Evolutionary conservation across 1,284 basidiomycete genomes (phyloP).

Genomic region (Trichosporon inkin): DNA sequence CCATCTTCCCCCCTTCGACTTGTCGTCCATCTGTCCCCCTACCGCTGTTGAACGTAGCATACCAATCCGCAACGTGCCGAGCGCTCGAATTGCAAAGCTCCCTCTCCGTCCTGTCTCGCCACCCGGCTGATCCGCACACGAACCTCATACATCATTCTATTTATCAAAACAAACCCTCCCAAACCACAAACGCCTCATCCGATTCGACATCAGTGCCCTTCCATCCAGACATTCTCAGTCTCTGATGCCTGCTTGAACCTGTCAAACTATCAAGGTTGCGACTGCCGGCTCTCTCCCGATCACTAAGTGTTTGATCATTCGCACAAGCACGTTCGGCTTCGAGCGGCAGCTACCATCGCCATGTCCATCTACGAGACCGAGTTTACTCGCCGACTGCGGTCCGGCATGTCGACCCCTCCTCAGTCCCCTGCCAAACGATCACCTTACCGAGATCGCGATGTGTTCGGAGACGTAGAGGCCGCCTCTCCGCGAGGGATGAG

Average conservation of each 20-base stretch:
- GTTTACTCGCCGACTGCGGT: slow-evolving; percentile 36
- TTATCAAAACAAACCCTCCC: slow-evolving; percentile 2
- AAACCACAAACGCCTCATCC: not conserved
- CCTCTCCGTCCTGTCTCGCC: not conserved
- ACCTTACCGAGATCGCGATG: slow-evolving; percentile 23
- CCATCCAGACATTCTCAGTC: not conserved
- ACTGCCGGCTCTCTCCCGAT: not conserved
- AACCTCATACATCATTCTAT: not conserved
- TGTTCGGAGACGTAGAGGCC: slow-evolving; percentile 34
- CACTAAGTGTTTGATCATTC: not conserved
- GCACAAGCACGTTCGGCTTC: not conserved
- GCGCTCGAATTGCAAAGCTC: not conserved
- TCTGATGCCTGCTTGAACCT: slow-evolving; percentile 1
- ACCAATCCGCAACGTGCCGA: not conserved
- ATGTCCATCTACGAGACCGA: slow-evolving; percentile 39
- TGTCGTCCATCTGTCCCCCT: not conserved
- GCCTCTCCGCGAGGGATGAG: slow-evolving; percentile 27
- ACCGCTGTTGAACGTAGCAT: not conserved
- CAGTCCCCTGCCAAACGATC: slow-evolving; percentile 11
- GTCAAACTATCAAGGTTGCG: not conserved
- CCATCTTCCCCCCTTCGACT: not conserved
- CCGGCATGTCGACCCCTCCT: slow-evolving; percentile 23
- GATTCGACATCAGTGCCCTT: not conserved
- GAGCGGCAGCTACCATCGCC: not conserved
- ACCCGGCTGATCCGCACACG: not conserved